Conservation (phyloP, 2,329 filamentous ascomycete species). For the Beauveria sp. region DNA sequence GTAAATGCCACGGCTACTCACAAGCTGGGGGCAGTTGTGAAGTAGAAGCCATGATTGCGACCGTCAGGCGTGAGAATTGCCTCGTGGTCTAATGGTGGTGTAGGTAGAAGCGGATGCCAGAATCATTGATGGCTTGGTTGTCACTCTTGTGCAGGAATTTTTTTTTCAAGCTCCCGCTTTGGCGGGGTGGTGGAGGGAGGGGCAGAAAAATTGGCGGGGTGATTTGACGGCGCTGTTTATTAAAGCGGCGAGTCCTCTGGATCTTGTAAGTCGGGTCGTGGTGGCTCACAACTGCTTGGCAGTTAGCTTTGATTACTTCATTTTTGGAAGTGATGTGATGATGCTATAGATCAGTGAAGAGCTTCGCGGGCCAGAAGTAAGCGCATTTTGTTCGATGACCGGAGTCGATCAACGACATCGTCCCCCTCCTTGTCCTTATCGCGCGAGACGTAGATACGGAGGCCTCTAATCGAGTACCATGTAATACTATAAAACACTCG, state of each 20-base stretch:
- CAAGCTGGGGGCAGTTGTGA: conserved; percentile 14
- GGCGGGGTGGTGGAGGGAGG: conserved; percentile 14
- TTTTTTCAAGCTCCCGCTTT: neutral
- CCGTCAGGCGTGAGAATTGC: conserved; percentile 1
- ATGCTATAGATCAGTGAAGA: too few relatives aligned
- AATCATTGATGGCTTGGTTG: neutral
- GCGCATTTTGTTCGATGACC: too few relatives aligned
- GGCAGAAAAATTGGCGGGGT: conserved; percentile 11
- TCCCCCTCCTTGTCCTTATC: too few relatives aligned
- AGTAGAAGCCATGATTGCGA: conserved; percentile 6
- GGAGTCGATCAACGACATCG: too few relatives aligned
- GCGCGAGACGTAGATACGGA: too few relatives aligned
- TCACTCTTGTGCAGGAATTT: conserved; percentile 2
- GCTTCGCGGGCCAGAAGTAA: too few relatives aligned
- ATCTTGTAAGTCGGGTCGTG: neutral
- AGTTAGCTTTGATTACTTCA: neutral
- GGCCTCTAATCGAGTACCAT: too few relatives aligned
- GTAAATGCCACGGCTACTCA: neutral
- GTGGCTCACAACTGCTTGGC: neutral
- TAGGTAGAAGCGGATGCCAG: neutral
- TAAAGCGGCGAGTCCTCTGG: neutral
- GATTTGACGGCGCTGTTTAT: neutral
- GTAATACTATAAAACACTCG: too few relatives aligned
- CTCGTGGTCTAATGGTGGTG: neutral
- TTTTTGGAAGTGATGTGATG: neutral